Base-by-base conservation (phyloP, 257 asterid genomes). In the Eustoma russellianum region DNA sequence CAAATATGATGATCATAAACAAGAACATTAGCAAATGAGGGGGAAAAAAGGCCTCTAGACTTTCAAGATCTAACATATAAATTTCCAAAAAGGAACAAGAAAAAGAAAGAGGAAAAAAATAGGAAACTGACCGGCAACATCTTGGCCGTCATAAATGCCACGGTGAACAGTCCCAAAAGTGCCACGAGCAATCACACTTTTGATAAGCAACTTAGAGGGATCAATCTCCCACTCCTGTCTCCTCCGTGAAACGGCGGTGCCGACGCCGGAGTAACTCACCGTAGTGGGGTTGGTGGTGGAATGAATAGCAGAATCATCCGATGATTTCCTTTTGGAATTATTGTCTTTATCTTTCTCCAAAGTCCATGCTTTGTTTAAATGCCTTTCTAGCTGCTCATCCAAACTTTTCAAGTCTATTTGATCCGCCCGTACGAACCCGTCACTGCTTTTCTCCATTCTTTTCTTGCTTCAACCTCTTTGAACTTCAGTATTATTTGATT, bases 201-300 rank as follows among this genome's bases (percentile, higher is more conserved):
- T 83, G 48, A 87, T 76, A 62, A 79, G 55, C 52, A 83, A 58
- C 70, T 87, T 84, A 2, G 89, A 61, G 5, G 94, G 86, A 61
- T 87, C 96, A 59, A 87, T 87, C 73, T 87, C 96, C 96, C 96
- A 87, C 15, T 87, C 94, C 5, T 72, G 75, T 75, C 94, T 72
- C 70, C 69, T 81, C 62, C 83, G 64, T 56, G 78, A 50, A 19
- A 69, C 38, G 14, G 78, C 19, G 56, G 24, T 15, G 52, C 57
- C 16, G 6, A 66, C 56, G 53, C 51, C 48, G 18, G 52, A 51
- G 48, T 40, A 17, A 48, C 55, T 38, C 3, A 35, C 33, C 17
- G 50, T 50, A 53, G 6, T 41, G 17, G 55, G 2, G 56, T 66
- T 7, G 33, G 62, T 9, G 61, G 67, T 7, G 69, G 77, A 34